Base-by-base conservation (phyloP, 768 basidiomycete species). In the Boletus sp. region DNA sequence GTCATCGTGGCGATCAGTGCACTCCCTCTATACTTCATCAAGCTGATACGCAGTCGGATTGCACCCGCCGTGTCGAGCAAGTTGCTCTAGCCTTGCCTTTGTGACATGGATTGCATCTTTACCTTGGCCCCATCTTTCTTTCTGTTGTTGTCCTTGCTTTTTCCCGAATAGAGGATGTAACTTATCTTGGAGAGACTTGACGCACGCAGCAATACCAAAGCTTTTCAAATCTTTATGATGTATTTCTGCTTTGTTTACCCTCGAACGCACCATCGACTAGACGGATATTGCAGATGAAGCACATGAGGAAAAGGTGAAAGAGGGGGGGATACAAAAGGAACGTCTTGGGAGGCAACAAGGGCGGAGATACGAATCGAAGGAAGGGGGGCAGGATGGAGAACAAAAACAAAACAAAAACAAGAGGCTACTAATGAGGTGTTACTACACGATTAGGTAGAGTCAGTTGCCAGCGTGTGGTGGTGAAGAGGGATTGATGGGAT, bases 31-130 rank as follows among this genome's bases (percentile, higher is more conserved):
- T 97, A 89, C 68, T 79, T 96, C 60, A 83, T 96, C 76, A 98
- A 97, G 72, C 68, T 88, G 55, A 85, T 96, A 62, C 84, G 87
- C 63, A 84, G 86, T 74, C 81, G 88, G 69, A 77, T 98, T 52
- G 88, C 93, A 14, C 97, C 97, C 42, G 93, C 96, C 41, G 88
- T 88, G 45, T 96, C 93, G 59, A 93, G 90, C 72, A 99, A 99
- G 74, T 74, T 98, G 66, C 70, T 88, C 64, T 88, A 85, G 69
- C 15, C 2, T 23, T 5, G 23, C 23, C 23, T 25, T 25, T 4
- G 23, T 19, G 21, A 29, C 5, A 35, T 50, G 13, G 42, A 23
- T 29, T 21, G 3, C 9, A n/a, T 5, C 37, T 10, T 41, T 8
- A 13, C 3, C 11, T 3, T 33, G 15, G 17, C 13, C 29, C 32